Base-by-base conservation (phyloP, 306 rosid species). In the Acacia melanoxylon region DNA sequence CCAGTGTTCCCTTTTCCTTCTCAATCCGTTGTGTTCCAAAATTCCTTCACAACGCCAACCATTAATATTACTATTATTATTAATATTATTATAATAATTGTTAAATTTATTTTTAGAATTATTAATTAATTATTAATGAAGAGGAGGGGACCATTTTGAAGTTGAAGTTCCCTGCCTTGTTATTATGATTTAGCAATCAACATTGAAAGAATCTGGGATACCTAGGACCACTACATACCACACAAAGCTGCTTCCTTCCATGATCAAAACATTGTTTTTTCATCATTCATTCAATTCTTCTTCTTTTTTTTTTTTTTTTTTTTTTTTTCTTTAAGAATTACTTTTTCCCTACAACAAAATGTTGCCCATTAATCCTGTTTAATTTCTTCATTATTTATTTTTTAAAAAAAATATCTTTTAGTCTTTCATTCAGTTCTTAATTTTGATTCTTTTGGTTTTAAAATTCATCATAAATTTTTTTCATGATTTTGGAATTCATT, bases 131-230 rank as follows among this genome's bases (percentile, higher is more conserved):
- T 52, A 16, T 52, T 52, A 27, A 56, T 19, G 59, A 19, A 2
- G 24, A 41, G 16, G 74, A 45, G 58, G 58, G 75, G 75, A 71
- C 75, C 75, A 71, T 71, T 71, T 44, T 13, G 58, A 71, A 42
- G 40, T 29, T 44, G 58, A 24, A 19, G 10, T 10, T 14, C 11
- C 11, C 3, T 56, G 75, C 22, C 40, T 45, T 45, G 14, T 2
- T 24, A 44, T 71, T 45, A 44, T 71, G 22, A 44, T 71, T 71
- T 71, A 44, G 75, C 75, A 24, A 44, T 45, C 75, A 71, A 25
- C 58, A 5, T 71, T 44, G 75, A 8, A 45, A 71, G 58, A 71
- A 71, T 71, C 40, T 44, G 20, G 25, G 58, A 71, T 44, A 71
- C 75, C 75, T 71, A 45, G 58, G 75, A 71, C 45, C 10, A 14